These are phyloP conservation scores for Penicillium ochrochloron DNA, from an alignment of 495 filamentous ascomycete species.

Conservation along the genomic window DNA sequence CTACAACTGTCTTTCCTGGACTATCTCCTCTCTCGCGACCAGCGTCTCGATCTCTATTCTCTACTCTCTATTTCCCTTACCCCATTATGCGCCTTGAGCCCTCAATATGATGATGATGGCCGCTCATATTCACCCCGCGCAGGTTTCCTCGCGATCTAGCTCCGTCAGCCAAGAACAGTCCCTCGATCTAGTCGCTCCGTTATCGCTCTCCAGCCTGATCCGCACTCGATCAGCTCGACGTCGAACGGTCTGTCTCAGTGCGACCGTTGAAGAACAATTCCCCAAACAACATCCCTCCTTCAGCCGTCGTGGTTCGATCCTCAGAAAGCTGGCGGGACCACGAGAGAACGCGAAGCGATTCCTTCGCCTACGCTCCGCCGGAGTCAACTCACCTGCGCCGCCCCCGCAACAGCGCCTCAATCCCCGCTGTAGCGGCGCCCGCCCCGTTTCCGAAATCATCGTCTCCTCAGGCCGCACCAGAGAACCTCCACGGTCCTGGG, in stretches of 20 bases:
- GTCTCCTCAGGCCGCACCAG: constrained; percentile 36
- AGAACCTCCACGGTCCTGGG: neutral
- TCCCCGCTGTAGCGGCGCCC: constrained; percentile 32
- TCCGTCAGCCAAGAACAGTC: constrained; percentile 30
- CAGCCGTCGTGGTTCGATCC: constrained; percentile 38
- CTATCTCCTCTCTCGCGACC: constrained; percentile 17
- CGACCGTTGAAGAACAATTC: constrained; percentile 31
- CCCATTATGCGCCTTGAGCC: constrained; percentile 23
- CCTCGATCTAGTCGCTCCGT: constrained; percentile 28
- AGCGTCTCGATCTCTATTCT: constrained; percentile 3
- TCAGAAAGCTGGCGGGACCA: constrained; percentile 52
- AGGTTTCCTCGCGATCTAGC: constrained; percentile 34
- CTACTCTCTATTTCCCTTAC: neutral
- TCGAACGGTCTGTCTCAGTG: constrained; percentile 25
- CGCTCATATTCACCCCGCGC: constrained; percentile 40
- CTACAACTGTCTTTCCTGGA: neutral
- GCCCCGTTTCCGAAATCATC: constrained; percentile 51
- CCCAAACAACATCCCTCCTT: constrained; percentile 25
- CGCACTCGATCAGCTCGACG: constrained; percentile 35
- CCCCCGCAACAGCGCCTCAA: constrained; percentile 28
- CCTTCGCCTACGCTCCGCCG: constrained; percentile 48
- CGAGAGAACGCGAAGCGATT: constrained; percentile 56
- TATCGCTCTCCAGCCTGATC: constrained; percentile 33
- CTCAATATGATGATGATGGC: constrained; percentile 39
- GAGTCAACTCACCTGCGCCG: constrained; percentile 31